Evolutionary conservation across 2,329 filamentous ascomycete genomes (phyloP).

Genomic region (Beauveria sp.): DNA sequence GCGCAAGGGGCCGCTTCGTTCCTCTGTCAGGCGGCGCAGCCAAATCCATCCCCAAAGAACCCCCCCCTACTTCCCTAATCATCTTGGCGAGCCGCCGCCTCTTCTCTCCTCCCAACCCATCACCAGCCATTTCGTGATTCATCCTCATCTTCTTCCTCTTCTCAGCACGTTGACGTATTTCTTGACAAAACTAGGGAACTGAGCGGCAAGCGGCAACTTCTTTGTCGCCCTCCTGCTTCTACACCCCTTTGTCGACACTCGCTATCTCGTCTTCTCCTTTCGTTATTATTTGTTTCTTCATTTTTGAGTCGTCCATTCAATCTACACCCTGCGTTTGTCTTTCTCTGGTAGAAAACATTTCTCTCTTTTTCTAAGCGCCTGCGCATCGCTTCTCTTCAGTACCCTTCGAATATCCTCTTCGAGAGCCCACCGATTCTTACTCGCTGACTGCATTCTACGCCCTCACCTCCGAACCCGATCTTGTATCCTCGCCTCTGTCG

Average conservation of each 20-base stretch:
- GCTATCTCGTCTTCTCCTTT: constrained; percentile 12
- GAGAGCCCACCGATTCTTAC: background rate
- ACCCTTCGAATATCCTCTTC: background rate
- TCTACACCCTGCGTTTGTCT: background rate
- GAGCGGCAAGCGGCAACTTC: background rate
- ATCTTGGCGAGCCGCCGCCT: background rate
- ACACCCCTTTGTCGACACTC: constrained; percentile 1
- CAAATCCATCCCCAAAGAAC: background rate
- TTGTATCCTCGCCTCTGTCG: background rate
- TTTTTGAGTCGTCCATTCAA: constrained; percentile 2
- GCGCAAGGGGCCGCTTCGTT: background rate
- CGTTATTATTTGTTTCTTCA: constrained; percentile 11
- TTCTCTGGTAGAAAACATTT: constrained; percentile 12
- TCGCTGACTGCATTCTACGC: background rate
- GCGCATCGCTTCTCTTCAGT: background rate
- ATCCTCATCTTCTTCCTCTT: background rate
- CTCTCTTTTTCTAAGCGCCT: background rate
- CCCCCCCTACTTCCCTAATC: background rate
- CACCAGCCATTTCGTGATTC: background rate
- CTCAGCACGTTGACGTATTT: background rate
- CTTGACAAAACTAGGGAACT: background rate
- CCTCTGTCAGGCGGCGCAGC: constrained; percentile 4
- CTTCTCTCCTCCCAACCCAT: background rate
- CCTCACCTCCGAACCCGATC: background rate
- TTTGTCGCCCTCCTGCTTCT: background rate